Evolutionary conservation across 225 moss, liverwort and hornwort genomes (phyloP).

Genomic region (Antitrichia curtipendula): DNA sequence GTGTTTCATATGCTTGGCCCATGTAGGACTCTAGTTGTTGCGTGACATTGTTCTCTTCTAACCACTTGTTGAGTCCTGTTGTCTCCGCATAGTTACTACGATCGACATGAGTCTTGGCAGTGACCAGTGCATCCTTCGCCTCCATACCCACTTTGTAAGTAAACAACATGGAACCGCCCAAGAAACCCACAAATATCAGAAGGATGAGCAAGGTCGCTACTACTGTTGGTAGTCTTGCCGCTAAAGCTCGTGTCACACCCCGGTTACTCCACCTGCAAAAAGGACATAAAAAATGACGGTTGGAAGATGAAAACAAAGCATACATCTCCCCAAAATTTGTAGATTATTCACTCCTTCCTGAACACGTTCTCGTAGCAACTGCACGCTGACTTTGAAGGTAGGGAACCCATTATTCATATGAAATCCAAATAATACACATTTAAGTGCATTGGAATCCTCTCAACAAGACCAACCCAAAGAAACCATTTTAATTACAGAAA

Average conservation of each 20-base stretch:
- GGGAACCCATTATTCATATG: neutral
- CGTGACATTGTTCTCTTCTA: slow-evolving; percentile 77
- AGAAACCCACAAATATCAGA: slow-evolving; percentile 51
- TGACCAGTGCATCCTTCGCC: slow-evolving; percentile 67
- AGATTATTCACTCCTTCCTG: neutral
- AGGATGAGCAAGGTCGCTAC: slow-evolving; percentile 66
- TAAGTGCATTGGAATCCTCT: neutral
- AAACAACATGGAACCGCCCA: slow-evolving; percentile 62
- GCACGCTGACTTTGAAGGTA: neutral
- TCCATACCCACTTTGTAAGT: slow-evolving; percentile 85
- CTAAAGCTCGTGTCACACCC: slow-evolving; percentile 45
- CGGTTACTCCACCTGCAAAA: slow-evolving; percentile 52
- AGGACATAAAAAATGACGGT: neutral
- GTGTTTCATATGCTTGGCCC: slow-evolving; percentile 64
- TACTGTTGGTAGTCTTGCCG: slow-evolving; percentile 39
- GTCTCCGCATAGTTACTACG: slow-evolving; percentile 55
- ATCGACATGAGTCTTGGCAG: slow-evolving; percentile 54
- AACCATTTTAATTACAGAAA: neutral
- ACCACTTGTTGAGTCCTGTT: slow-evolving; percentile 64
- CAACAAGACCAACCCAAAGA: neutral
- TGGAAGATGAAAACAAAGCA: neutral
- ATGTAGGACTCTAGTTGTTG: slow-evolving; percentile 67
- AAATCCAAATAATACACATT: neutral
- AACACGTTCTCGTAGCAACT: neutral
- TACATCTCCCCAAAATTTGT: neutral